Conservation (phyloP, 1,284 basidiomycete genomes). For the Cryptococcus sp. region DNA sequence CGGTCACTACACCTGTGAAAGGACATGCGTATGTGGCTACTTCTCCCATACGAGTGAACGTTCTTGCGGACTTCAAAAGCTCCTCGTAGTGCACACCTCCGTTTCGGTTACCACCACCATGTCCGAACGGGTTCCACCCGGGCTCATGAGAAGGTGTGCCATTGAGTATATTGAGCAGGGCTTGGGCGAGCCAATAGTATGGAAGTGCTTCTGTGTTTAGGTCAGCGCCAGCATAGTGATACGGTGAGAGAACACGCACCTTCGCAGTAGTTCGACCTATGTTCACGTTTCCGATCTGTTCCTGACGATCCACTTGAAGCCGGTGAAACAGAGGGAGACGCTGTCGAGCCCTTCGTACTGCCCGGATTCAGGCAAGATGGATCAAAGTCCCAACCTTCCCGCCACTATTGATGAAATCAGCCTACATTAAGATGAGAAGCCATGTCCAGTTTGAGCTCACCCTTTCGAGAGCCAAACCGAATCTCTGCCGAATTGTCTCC, state of each 20-base stretch:
- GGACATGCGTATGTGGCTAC: conserved; percentile 8
- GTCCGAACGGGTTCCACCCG: conserved; percentile 32
- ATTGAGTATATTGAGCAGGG: conserved; percentile 41
- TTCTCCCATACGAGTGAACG: conserved; percentile 42
- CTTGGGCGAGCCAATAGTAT: conserved; percentile 48
- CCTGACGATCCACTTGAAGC: background rate
- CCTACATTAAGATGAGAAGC: background rate
- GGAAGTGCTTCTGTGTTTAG: conserved; percentile 44
- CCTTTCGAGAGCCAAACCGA: conserved; percentile 4
- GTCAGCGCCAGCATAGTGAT: conserved; percentile 3
- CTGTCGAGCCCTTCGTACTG: background rate
- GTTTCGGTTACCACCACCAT: conserved; percentile 1
- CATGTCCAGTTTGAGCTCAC: background rate
- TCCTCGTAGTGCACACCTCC: conserved; percentile 33
- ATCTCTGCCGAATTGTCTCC: conserved; percentile 30
- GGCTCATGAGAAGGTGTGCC: conserved; percentile 15
- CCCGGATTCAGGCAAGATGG: conserved; percentile 29
- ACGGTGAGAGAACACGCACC: conserved; percentile 13
- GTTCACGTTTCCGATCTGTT: background rate
- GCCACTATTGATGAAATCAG: conserved; percentile 33
- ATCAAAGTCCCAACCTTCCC: conserved; percentile 50
- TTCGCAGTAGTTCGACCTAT: conserved; percentile 38
- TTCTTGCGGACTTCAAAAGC: conserved; percentile 41
- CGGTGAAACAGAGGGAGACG: background rate
- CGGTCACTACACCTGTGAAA: no score